phyloP scores from a whole-genome alignment of 139 green algal species.

The Asterochloris erici region DNA sequence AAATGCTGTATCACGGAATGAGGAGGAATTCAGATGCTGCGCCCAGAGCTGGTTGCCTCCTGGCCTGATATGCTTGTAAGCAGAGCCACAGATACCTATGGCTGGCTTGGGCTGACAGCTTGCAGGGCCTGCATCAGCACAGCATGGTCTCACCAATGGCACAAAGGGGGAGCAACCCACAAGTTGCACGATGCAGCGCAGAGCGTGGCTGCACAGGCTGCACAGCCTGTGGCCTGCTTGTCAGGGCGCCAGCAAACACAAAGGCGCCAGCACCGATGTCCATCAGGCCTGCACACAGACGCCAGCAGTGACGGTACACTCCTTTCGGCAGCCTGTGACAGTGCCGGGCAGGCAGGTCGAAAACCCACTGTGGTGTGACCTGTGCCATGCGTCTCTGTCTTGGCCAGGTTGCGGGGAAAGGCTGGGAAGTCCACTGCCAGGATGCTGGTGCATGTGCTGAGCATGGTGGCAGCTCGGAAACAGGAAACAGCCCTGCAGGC shows the following conservation, averaged over 20 bases:
- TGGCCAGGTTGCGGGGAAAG: constrained; percentile 76
- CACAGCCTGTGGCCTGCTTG: background rate
- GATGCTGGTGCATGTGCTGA: constrained; percentile 77
- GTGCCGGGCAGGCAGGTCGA: background rate
- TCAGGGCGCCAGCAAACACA: constrained; percentile 59
- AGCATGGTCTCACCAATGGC: background rate
- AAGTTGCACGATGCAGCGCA: background rate
- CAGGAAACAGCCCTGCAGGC: background rate
- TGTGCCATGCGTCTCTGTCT: constrained; percentile 72
- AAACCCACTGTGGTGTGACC: background rate
- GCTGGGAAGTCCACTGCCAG: constrained; percentile 88
- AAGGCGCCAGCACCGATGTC: constrained; percentile 85
- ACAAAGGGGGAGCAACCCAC: too few species aligned
- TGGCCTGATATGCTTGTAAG: background rate
- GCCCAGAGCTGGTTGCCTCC: background rate
- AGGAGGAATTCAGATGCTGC: background rate
- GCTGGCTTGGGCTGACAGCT: background rate
- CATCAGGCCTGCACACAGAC: constrained; percentile 61
- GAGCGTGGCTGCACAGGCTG: background rate
- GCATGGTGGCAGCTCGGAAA: constrained; percentile 69
- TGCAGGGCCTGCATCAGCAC: background rate
- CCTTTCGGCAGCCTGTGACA: background rate
- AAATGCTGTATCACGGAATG: background rate
- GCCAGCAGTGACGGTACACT: background rate
- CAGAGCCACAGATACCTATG: background rate